Base-by-base conservation (phyloP, 441 rosid species). In the Flueggea neowawraea region DNA sequence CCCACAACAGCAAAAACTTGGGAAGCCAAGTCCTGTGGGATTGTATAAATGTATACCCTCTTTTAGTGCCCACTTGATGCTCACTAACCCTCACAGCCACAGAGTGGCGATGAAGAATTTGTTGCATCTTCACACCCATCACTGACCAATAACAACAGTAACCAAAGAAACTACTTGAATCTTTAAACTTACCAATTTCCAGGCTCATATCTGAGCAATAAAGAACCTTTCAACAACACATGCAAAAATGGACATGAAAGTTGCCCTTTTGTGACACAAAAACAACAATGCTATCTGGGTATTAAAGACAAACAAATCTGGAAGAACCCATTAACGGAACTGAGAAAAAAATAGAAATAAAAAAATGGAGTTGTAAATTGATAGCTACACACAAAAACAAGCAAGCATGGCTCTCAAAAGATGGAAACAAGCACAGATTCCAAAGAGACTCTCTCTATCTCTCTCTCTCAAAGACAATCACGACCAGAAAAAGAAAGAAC, bases 321-420 rank as follows among this genome's bases (percentile, higher is more conserved):
- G 39, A 33, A 3, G 39, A n/a, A n/a, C n/a, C n/a, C n/a, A n/a
- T n/a, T n/a, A n/a, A n/a, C n/a, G n/a, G n/a, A n/a, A n/a, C n/a
- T n/a, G 39, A 33, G 6, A 43, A 53, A 74, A 72, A 72, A 69
- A 61, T 31, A 62, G 49, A 50, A 63, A 59, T 52, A 52, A 33
- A 55, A 61, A 13, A 54, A 33, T 45, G 50, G 3, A 45, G 50
- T 45, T 55, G 43, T 75, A 63, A 69, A 70, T 65, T 76, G 68
- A 16, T 51, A 51, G n/a, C 31, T 62, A 33, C 39, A 3, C 39
- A 33, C 39, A 33, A 33, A 33, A 33, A 33, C 39, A 75, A 77
- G 69, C 70, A 77, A 68, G 91, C 89, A 84, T 83, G 89, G 76
- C 63, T 86, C 91, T 88, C 80, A 80, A 88, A 90, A 90, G 95